Conservation (phyloP, 139 green algal genomes). For the Tetraselmis chui region DNA sequence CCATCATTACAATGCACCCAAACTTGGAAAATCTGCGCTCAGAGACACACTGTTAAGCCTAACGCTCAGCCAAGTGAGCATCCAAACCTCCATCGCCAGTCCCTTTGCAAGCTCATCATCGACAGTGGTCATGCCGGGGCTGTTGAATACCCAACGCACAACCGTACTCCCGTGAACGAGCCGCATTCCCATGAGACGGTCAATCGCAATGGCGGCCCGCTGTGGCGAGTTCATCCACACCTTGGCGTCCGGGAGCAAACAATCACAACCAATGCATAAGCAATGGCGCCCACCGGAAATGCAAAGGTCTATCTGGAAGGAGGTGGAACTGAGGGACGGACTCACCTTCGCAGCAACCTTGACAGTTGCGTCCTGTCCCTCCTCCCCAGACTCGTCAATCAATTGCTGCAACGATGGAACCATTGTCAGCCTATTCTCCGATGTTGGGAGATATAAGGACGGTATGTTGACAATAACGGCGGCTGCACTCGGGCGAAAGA, state of each 20-base stretch:
- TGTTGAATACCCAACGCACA: constrained; percentile 34
- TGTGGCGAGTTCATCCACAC: constrained; percentile 31
- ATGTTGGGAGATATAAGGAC: too few species aligned
- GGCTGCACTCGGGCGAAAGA: neutral
- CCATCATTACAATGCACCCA: too few species aligned
- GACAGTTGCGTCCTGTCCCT: neutral
- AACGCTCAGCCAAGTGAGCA: too few species aligned
- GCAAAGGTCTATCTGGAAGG: too few species aligned
- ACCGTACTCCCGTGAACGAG: constrained; percentile 23
- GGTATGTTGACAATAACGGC: neutral
- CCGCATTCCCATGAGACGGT: constrained; percentile 52
- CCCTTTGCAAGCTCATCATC: constrained; percentile 24
- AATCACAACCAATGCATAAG: too few species aligned
- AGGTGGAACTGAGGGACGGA: too few species aligned
- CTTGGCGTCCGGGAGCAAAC: too few species aligned
- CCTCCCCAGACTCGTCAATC: neutral
- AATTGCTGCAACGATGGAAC: neutral
- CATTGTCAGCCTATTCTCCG: too few species aligned
- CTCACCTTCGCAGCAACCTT: neutral
- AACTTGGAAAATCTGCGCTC: too few species aligned
- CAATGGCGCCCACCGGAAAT: too few species aligned
- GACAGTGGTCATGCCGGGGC: constrained; percentile 12
- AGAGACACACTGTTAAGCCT: too few species aligned
- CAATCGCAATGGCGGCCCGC: constrained; percentile 50
- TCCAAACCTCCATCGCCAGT: constrained; percentile 33